phyloP scores from a whole-genome alignment of 371 early-diverging fungal species.

The Capillidium heterosporum region DNA sequence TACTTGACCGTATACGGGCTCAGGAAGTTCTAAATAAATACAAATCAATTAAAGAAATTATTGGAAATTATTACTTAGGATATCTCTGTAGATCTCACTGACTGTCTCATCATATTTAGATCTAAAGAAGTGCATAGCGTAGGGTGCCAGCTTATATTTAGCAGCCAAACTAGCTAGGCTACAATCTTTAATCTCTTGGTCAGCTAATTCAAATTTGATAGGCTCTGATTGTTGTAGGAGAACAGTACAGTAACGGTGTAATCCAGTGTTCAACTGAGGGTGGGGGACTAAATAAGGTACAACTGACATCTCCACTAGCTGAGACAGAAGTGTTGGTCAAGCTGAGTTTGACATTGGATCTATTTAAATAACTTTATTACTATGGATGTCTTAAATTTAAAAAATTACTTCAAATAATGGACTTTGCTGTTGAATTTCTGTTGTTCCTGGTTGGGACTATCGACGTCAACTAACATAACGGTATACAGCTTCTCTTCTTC shows the following conservation, averaged over 20 bases:
- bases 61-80: background rate
- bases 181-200: background rate
- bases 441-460: slow-evolving; percentile 35
- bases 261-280: slow-evolving; percentile 59
- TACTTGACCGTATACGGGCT: background rate
- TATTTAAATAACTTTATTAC: background rate
- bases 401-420: slow-evolving; percentile 38
- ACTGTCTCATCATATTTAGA: background rate
- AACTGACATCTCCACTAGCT: slow-evolving; percentile 24
- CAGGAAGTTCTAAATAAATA: background rate
- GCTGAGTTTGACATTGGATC: slow-evolving; percentile 32
- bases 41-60: background rate
- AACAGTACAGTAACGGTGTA: slow-evolving; percentile 55
- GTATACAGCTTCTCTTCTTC: slow-evolving; percentile 47
- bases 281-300: slow-evolving; percentile 61
- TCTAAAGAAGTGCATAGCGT: background rate
- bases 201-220: background rate
- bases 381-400: background rate
- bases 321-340: slow-evolving; percentile 12
- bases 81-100: background rate
- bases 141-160: background rate
- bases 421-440: slow-evolving; percentile 42
- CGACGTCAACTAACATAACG: slow-evolving; percentile 51
- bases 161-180: background rate
- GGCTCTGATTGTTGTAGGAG: slow-evolving; percentile 45